Conservation (phyloP, 352 stramenopile species). For the Phytophthora palmivora region DNA sequence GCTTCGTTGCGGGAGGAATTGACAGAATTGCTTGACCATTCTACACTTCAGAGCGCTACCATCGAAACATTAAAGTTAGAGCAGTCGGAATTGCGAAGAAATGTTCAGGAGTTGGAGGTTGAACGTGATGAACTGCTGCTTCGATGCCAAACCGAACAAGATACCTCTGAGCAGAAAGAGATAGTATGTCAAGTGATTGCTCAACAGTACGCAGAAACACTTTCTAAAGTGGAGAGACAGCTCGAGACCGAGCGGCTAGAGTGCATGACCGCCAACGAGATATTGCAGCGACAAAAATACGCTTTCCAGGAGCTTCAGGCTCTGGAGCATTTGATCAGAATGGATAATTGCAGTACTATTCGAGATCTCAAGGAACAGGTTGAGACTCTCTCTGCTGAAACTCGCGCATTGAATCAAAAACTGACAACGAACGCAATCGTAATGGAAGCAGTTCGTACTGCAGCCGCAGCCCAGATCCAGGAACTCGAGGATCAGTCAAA, state of each 20-base stretch:
- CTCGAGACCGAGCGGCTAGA: conserved; percentile 19
- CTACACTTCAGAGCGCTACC: conserved; percentile 24
- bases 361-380: conserved; percentile 21
- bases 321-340: conserved; percentile 22
- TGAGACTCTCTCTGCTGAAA: conserved; percentile 3
- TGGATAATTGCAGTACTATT: conserved; percentile 16
- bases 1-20: conserved; percentile 30
- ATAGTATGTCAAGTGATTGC: background rate
- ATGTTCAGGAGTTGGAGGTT: conserved; percentile 6
- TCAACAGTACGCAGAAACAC: background rate
- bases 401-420: background rate
- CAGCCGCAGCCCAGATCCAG: background rate
- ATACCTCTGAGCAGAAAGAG: conserved; percentile 5
- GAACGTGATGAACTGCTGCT: conserved; percentile 18
- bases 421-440: conserved; percentile 5
- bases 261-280: conserved; percentile 19
- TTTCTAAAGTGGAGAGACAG: conserved; percentile 15
- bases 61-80: conserved; percentile 24
- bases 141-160: conserved; percentile 3
- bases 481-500: conserved; percentile 6
- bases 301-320: conserved; percentile 21
- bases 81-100: conserved; percentile 3
- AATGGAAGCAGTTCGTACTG: conserved; percentile 1
- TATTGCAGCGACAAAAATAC: conserved; percentile 18
- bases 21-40: conserved; percentile 28